Evolutionary conservation across 2,329 filamentous ascomycete genomes (phyloP).

Genomic region (Clarireedia homoeocarpa): DNA sequence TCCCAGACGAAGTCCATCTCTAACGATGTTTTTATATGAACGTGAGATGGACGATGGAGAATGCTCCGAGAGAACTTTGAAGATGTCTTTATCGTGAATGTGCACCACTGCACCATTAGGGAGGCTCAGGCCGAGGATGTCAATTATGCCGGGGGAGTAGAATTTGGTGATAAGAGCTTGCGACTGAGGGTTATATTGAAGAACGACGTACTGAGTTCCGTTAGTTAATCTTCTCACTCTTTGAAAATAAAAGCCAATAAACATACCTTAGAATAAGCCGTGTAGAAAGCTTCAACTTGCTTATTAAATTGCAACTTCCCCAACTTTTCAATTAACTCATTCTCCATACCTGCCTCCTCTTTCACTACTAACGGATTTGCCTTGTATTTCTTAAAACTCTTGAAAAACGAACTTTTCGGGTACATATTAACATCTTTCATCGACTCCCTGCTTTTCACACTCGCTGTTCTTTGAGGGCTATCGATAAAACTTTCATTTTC

Average conservation of each 20-base stretch:
- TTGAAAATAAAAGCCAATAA: background rate
- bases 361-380: slow-evolving; percentile 10
- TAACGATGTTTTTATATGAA: slow-evolving; percentile 38
- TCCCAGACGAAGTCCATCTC: slow-evolving; percentile 25
- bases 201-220: slow-evolving; percentile 31
- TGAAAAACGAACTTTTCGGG: slow-evolving; percentile 20
- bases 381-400: slow-evolving; percentile 22
- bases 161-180: slow-evolving; percentile 36
- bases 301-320: slow-evolving; percentile 31
- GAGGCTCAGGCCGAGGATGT: slow-evolving; percentile 38
- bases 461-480: slow-evolving; percentile 14
- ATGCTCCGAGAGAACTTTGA: slow-evolving; percentile 44
- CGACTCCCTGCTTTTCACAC: slow-evolving; percentile 2
- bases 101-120: slow-evolving; percentile 28
- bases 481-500: slow-evolving; percentile 25
- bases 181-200: slow-evolving; percentile 27
- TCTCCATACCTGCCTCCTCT: slow-evolving; percentile 34
- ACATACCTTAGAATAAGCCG: slow-evolving; percentile 35
- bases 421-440: background rate
- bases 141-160: slow-evolving; percentile 39
- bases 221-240: background rate
- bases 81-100: slow-evolving; percentile 43
- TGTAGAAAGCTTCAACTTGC: slow-evolving; percentile 36
- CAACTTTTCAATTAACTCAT: slow-evolving; percentile 31
- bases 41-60: slow-evolving; percentile 32